Percentiles rank a stretch among this genome's conserved stretches.
These are phyloP conservation scores for Salix caprea DNA, from an alignment of 345 rosid species.

Conservation along the genomic window DNA sequence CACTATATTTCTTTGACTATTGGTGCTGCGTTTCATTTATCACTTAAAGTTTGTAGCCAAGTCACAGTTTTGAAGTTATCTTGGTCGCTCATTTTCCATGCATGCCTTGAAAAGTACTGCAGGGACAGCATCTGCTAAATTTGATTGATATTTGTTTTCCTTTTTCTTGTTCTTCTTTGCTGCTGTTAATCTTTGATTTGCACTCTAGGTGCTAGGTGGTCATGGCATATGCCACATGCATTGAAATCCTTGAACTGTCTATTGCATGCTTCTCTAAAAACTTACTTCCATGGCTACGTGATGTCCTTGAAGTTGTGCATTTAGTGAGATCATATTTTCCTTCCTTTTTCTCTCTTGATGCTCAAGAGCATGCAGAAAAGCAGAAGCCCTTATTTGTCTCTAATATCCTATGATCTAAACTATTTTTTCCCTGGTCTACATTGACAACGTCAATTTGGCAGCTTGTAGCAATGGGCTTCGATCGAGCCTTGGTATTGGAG, in stretches of 20 bases:
- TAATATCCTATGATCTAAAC: neutral
- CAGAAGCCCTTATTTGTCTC: neutral
- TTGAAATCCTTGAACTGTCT: neutral
- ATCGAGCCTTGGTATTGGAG: conserved; percentile 64
- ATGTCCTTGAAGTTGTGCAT: neutral
- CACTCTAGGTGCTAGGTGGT: neutral
- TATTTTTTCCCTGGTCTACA: neutral
- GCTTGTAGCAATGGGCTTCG: conserved; percentile 94
- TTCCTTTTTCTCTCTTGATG: neutral
- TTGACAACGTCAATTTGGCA: conserved; percentile 13
- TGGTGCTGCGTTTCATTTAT: neutral
- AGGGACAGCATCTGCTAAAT: neutral
- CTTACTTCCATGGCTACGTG: neutral
- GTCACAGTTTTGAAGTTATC: neutral
- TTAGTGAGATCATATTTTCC: neutral
- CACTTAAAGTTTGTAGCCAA: neutral
- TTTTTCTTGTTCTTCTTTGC: too few relatives aligned
- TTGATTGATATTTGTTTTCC: neutral
- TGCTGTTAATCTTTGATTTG: too few relatives aligned
- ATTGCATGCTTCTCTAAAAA: neutral
- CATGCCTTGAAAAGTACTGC: neutral
- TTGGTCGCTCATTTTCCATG: neutral
- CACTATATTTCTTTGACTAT: neutral
- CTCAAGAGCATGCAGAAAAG: neutral
- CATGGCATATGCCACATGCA: neutral